phyloP scores from a whole-genome alignment of 768 basidiomycete species.

The Cubamyces lactineus region DNA sequence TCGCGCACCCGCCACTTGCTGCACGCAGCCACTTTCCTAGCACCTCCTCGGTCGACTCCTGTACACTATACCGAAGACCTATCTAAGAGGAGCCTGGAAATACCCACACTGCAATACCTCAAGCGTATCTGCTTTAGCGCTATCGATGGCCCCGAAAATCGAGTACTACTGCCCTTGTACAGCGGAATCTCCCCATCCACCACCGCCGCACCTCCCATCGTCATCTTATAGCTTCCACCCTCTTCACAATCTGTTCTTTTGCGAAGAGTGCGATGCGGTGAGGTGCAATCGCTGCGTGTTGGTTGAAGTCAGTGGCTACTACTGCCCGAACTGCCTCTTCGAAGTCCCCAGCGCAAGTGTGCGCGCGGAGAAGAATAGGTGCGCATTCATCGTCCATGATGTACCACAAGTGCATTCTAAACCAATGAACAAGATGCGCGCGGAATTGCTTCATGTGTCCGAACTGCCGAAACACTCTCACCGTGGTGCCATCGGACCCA shows the following conservation, averaged over 20 bases:
- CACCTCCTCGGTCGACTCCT: no score
- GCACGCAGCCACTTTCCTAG: no score
- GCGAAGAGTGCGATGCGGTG: conserved; percentile 97
- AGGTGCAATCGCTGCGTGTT: conserved; percentile 92
- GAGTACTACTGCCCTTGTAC: conserved; percentile 79
- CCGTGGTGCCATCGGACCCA: conserved; percentile 88
- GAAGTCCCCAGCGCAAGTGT: conserved; percentile 98
- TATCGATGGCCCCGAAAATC: conserved; percentile 46
- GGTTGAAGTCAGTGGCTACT: conserved; percentile 95
- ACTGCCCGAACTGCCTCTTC: conserved; percentile 97
- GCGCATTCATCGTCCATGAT: conserved; percentile 17
- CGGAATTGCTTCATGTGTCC: conserved; percentile 98
- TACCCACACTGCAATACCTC: no score
- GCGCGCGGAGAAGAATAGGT: conserved; percentile 97
- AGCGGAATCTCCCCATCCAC: conserved; percentile 59
- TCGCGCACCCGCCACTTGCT: no score
- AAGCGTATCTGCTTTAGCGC: no score
- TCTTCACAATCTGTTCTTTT: conserved; percentile 89
- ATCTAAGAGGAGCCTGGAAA: no score
- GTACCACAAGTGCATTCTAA: neutral
- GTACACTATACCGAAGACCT: no score
- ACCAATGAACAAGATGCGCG: conserved; percentile 71
- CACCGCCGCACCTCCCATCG: conserved; percentile 75
- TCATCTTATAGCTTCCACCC: conserved; percentile 83
- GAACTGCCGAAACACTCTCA: conserved; percentile 85